Base-by-base conservation (phyloP, 805 yeast species). In the Priceomyces haplophilus region DNA sequence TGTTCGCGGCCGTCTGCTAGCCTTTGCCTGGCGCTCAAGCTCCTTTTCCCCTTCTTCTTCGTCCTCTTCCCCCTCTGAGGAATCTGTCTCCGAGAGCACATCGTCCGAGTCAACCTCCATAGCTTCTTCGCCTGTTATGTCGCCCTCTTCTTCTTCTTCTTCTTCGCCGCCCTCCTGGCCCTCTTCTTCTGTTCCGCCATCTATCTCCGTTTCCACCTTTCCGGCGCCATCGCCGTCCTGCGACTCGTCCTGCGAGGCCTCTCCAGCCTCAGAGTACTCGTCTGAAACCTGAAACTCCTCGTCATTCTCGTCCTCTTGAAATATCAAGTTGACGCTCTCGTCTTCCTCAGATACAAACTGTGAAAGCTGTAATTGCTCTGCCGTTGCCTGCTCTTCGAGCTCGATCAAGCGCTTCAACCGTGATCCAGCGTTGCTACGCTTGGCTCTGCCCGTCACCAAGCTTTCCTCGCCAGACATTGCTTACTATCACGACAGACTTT, bases 371-470 rank as follows among this genome's bases (percentile, higher is more conserved):
- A 52, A 25, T 37, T 52, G 51, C 8, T 44, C 40, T 5, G 60
- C 67, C 1, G 62, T 50, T 7, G 66, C 57, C 37, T 79, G 83
- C 48, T 79, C 85, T 52, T 83, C 96, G 21, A 86, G 74, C 45
- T 81, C 85, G 15, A 93, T 67, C 46, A 93, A 73, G 43, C 80
- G 80, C 54, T 79, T 79, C 58, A 93, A 69, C 42, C 93, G 73
- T 40, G 87, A 84, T 12, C 99, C 99, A 1, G 99, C 99, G 65
- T 91, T 93, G 34, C 88, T 63, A 42, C 99, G 79, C 49, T 88
- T 73, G 46, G 79, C 67, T 47, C 97, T 76, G 3, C 95, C 83
- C 16, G 85, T 80, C 52, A 85, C 84, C 43, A 88, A 72, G 53
- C 79, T 74, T 36, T 82, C 84, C 29, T 71, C 77, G 35, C 55